Conservation (phyloP, 495 filamentous ascomycete genomes). For the Penicillium chermesinum region DNA sequence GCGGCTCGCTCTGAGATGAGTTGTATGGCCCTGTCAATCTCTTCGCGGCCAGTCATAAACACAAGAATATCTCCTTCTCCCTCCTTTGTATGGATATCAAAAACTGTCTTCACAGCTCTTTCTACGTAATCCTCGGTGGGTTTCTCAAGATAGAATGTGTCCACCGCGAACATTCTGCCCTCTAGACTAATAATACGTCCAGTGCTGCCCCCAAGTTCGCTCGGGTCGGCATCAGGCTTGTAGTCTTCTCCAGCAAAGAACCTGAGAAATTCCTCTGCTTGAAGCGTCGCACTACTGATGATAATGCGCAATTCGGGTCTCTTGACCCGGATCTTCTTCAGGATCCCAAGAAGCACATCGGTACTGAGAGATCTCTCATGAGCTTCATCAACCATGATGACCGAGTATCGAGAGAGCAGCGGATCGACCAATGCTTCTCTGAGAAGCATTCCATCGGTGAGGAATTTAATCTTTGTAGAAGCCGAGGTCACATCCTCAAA, state of each 20-base stretch:
- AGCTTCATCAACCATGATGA: conserved; percentile 98
- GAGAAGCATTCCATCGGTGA: conserved; percentile 93
- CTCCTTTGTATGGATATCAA: conserved; percentile 90
- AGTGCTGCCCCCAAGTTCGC: conserved; percentile 38
- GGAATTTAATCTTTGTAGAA: conserved; percentile 85
- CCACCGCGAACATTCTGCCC: conserved; percentile 88
- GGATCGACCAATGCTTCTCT: conserved; percentile 93
- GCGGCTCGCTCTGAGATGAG: conserved; percentile 70
- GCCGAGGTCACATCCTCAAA: conserved; percentile 95
- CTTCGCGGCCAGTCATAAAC: conserved; percentile 89
- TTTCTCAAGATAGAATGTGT: conserved; percentile 75
- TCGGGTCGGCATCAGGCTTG: conserved; percentile 31
- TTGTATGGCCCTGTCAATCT: conserved; percentile 80
- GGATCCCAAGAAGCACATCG: conserved; percentile 84
- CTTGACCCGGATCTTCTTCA: conserved; percentile 87
- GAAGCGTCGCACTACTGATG: conserved; percentile 88
- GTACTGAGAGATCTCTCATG: conserved; percentile 94
- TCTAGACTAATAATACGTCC: conserved; percentile 84
- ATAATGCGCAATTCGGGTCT: conserved; percentile 82
- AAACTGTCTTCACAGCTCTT: conserved; percentile 77
- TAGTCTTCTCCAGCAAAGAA: conserved; percentile 65
- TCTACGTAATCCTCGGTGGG: conserved; percentile 88
- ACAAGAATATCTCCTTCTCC: conserved; percentile 82
- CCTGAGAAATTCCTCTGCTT: conserved; percentile 79
- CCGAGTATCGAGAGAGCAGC: conserved; percentile 84